phyloP scores from a whole-genome alignment of 2,329 filamentous ascomycete genomes.

The Didymosphaeria variabile region DNA sequence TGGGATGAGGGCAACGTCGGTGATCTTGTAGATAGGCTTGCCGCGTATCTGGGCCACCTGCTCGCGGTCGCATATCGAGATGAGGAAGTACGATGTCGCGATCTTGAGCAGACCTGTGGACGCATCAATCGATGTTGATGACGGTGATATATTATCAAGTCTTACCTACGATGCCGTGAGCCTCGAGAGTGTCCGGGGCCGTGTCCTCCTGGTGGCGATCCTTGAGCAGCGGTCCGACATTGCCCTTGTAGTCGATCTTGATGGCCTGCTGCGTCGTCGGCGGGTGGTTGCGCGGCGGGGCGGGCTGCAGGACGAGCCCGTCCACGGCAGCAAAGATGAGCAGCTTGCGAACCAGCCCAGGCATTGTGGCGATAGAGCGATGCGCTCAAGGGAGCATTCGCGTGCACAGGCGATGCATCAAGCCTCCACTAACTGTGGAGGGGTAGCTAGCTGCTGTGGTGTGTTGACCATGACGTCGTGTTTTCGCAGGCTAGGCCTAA shows the following conservation, averaged over 20 bases:
- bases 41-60: constrained; percentile 89
- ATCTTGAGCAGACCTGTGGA: constrained; percentile 80
- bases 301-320: constrained; percentile 81
- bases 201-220: constrained; percentile 50
- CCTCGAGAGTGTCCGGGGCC: constrained; percentile 54
- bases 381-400: constrained; percentile 7
- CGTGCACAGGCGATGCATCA: background rate
- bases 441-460: constrained; percentile 5
- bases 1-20: constrained; percentile 90
- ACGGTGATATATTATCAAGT: constrained; percentile 3
- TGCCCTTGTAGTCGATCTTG: constrained; percentile 74
- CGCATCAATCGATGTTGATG: constrained; percentile 3
- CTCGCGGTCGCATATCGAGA: constrained; percentile 85
- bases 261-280: constrained; percentile 63
- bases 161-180: constrained; percentile 66
- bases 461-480: constrained; percentile 2
- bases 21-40: constrained; percentile 84
- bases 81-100: constrained; percentile 81
- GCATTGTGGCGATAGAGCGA: constrained; percentile 63
- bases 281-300: constrained; percentile 65
- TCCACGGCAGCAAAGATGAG: constrained; percentile 83
- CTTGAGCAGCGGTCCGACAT: constrained; percentile 59
- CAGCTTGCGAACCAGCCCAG: constrained; percentile 79
- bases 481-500: background rate
- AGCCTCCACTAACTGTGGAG: background rate